Base-by-base conservation (phyloP, 495 filamentous ascomycete genomes). In the Aspergillus cavernicola region DNA sequence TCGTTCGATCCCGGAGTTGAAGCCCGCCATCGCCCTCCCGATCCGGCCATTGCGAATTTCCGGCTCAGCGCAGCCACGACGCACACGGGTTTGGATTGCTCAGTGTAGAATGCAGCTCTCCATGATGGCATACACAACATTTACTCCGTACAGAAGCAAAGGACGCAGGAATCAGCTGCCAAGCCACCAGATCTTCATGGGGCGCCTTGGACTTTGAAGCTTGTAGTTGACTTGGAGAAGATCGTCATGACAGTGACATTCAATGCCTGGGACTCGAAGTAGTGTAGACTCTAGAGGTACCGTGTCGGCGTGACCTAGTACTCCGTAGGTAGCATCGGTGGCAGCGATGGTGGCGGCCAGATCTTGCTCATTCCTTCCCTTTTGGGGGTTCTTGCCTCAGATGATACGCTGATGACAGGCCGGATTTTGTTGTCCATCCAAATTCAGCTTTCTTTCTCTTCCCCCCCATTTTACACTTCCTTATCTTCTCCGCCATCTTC, bases 331-430 rank as follows among this genome's bases (percentile, higher is more conserved):
- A 37, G 42, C 33, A 54, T 54, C 38, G 38, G 26, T n/a, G 22
- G 13, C 32, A 22, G 22, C 41, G 8, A 46, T 29, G 44, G 18
- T 38, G 16, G 36, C 36, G 11, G 36, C 15, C 40, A 22, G 35
- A 8, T 35, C 15, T 41, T 50, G 26, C 10, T 39, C 41, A 16
- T 48, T 47, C 55, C 22, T 57, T 52, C 55, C 47, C 38, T 49
- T 58, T 41, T 43, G 45, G 48, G 55, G 23, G 47, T 56, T 56
- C 44, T 53, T 62, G 54, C 58, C 58, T 55, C 47, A 45, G 13
- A 24, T n/a, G 19, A 33, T 38, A 50, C 35, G 11, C 26, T 26
- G 40, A 39, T 56, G 47, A 50, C 42, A 47, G 45, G n/a, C 42
- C 31, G 32, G 35, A 29, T 26, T 23, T 40, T 38, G 52, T 36